Percentiles rank a stretch among this genome's conserved stretches.
These are phyloP conservation scores for Saposhnikovia divaricata DNA, from an alignment of 129 eudicot species.

Conservation along the genomic window DNA sequence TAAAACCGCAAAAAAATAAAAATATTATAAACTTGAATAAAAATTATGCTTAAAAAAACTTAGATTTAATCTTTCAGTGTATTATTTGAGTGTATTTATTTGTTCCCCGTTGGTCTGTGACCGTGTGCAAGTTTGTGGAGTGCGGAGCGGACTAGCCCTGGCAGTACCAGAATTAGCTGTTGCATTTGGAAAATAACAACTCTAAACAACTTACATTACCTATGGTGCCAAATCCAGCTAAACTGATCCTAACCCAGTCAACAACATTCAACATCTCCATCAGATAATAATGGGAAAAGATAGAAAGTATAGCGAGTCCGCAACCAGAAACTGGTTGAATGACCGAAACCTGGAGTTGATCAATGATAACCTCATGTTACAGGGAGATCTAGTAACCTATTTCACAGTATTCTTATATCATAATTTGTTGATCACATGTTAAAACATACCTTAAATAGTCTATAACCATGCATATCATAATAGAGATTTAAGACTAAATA, in stretches of 20 bases:
- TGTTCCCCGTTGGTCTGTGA: too few species aligned
- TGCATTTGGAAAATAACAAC: constrained; percentile 2
- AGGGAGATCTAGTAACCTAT: not conserved
- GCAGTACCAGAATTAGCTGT: not conserved
- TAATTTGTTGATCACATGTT: not conserved
- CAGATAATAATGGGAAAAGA: constrained; percentile 93
- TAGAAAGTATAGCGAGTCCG: constrained; percentile 86
- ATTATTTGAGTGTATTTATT: too few species aligned
- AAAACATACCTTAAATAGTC: not conserved
- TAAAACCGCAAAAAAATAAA: too few species aligned
- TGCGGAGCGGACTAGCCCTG: too few species aligned
- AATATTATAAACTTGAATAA: too few species aligned
- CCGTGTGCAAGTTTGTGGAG: too few species aligned
- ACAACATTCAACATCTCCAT: constrained; percentile 87
- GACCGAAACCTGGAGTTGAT: constrained; percentile 61
- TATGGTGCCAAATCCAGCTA: constrained; percentile 98
- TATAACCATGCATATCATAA: not conserved
- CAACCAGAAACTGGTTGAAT: constrained; percentile 98
- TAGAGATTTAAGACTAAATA: not conserved
- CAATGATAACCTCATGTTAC: constrained; percentile 2
- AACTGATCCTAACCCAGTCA: constrained; percentile 82
- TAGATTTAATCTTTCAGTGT: too few species aligned
- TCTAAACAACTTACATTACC: constrained; percentile 58
- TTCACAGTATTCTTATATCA: not conserved
- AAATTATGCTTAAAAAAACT: too few species aligned